Percentiles rank a stretch among this genome's conserved stretches.
Conservation (phyloP, 148 eudicot genomes). For the Rhododendron ferrugineum region DNA sequence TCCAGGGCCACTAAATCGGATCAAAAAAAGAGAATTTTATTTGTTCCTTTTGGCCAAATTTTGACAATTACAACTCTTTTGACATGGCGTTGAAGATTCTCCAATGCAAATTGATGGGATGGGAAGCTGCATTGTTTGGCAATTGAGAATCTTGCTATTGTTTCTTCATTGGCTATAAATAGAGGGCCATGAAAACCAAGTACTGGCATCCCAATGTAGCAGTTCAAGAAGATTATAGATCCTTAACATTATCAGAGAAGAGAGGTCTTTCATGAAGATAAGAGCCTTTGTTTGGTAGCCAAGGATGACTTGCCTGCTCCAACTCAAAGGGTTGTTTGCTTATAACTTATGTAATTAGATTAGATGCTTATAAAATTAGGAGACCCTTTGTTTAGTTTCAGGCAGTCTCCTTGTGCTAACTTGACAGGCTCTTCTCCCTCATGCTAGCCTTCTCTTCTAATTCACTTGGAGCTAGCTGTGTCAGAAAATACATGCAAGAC, state of each 20-base stretch:
- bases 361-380: background rate
- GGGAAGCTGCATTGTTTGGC: background rate
- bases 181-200: background rate
- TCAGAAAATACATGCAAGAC: background rate
- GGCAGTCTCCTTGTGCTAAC: background rate
- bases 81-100: background rate
- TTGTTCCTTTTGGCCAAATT: background rate
- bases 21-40: background rate
- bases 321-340: background rate
- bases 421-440: background rate
- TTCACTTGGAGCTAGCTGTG: background rate
- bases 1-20: too few species aligned
- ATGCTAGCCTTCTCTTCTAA: background rate
- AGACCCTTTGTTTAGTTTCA: background rate
- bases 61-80: background rate
- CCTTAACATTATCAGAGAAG: background rate
- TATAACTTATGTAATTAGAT: background rate
- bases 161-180: background rate
- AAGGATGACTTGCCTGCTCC: slow-evolving; percentile 2
- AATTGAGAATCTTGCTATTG: background rate
- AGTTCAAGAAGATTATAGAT: background rate
- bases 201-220: background rate
- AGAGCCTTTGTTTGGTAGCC: background rate
- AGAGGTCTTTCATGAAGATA: background rate
- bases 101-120: background rate